Conservation (phyloP, 148 eudicot genomes). For the Fagopyrum esculentum region DNA sequence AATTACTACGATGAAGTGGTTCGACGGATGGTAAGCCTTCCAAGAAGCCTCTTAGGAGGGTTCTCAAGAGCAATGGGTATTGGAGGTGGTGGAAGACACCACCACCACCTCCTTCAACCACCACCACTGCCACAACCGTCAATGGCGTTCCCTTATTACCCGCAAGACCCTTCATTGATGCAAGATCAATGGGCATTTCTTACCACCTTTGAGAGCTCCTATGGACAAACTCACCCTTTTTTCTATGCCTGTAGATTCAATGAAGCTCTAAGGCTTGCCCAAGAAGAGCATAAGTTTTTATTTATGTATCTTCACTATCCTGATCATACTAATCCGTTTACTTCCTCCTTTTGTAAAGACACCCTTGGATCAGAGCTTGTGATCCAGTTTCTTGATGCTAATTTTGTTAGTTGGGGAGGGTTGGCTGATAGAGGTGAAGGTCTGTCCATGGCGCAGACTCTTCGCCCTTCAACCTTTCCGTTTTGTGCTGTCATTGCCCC, state of each 20-base stretch:
- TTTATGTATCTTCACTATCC: conserved; percentile 80
- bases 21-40: conserved; percentile 64
- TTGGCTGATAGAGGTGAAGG: conserved; percentile 60
- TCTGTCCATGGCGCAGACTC: conserved; percentile 40
- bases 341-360: conserved; percentile 51
- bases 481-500: conserved; percentile 88
- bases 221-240: conserved; percentile 61
- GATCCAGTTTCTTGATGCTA: conserved; percentile 75
- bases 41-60: conserved; percentile 56
- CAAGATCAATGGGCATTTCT: conserved; percentile 69
- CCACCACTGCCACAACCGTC: conserved; percentile 23
- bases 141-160: conserved; percentile 17
- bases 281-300: conserved; percentile 59
- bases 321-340: conserved; percentile 48
- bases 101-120: conserved; percentile 36
- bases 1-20: conserved; percentile 29
- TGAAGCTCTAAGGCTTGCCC: conserved; percentile 64
- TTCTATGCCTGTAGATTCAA: conserved; percentile 74
- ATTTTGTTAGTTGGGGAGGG: conserved; percentile 83
- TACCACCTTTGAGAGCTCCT: conserved; percentile 53
- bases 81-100: conserved; percentile 29
- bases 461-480: conserved; percentile 61
- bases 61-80: conserved; percentile 61
- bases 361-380: conserved; percentile 71
- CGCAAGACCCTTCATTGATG: conserved; percentile 7